Conservation (phyloP, 148 eudicot genomes). For the Chenopodium berlandieri region DNA sequence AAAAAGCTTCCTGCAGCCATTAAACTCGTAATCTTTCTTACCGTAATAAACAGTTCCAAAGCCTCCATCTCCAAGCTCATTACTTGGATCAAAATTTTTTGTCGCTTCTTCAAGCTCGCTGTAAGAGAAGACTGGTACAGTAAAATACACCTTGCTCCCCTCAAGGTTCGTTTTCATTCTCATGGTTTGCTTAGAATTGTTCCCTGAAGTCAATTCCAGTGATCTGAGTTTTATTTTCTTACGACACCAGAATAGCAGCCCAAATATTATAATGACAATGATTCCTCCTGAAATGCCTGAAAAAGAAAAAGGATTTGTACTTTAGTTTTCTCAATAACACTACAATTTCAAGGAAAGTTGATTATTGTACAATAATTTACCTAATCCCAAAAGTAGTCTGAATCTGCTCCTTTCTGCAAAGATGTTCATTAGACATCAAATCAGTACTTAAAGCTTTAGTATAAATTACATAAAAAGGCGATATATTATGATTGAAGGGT, state of each 20-base stretch:
- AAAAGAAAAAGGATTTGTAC: neutral
- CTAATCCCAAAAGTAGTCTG: slow-evolving; percentile 23
- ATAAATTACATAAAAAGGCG: neutral
- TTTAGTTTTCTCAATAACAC: neutral
- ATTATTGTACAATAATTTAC: slow-evolving; percentile 14
- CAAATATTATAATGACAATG: slow-evolving; percentile 12
- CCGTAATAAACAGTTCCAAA: slow-evolving; percentile 67
- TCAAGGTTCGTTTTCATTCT: slow-evolving; percentile 28
- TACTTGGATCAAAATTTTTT: slow-evolving; percentile 41
- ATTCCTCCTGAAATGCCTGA: slow-evolving; percentile 29
- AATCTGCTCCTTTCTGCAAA: slow-evolving; percentile 28
- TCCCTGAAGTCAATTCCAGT: slow-evolving; percentile 25
- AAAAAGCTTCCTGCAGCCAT: neutral
- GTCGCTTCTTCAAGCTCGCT: slow-evolving; percentile 52
- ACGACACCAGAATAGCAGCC: slow-evolving; percentile 12
- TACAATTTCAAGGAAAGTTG: too few species aligned
- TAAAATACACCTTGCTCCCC: slow-evolving; percentile 32
- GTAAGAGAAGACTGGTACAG: slow-evolving; percentile 42
- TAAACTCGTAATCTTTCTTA: slow-evolving; percentile 20
- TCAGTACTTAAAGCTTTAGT: too few species aligned
- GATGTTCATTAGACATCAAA: neutral
- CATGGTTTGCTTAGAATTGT: slow-evolving; percentile 4
- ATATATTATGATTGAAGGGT: neutral
- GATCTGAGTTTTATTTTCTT: slow-evolving; percentile 22
- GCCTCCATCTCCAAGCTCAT: slow-evolving; percentile 72